Evolutionary conservation across 768 basidiomycete genomes (phyloP), one percentile per base, ranked within the genome.

Genomic region (Tulasnella sp.): DNA sequence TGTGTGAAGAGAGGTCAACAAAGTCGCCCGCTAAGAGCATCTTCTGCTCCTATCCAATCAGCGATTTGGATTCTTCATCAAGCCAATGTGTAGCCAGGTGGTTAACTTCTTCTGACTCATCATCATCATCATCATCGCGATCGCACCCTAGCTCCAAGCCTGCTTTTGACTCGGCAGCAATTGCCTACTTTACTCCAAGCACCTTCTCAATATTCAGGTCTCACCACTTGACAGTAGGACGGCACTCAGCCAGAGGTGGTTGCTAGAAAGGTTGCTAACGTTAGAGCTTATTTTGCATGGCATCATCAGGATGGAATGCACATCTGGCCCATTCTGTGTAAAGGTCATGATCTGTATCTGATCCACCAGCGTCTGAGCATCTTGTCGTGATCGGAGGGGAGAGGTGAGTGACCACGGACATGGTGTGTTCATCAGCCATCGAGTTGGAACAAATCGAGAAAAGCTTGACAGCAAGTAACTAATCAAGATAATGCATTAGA

Each of bases 341-440:
- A 47, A 58, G 13, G 51, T 24, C 2, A 30, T 29, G 9, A 61
- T 58, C 24, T 56, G 53, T 58, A 38, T 71, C 54, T 29, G 68
- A 52, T 42, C 69, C 54, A 45, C 64, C 67, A 61, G 67, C 65
- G 23, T 69, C 64, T 48, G 69, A 19, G 15, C 63, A 42, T 13
- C 65, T 61, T 70, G 71, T 19, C 64, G 62, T 47, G 67, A 70
- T 9, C 68, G 65, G 44, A 7, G 68, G 62, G 61, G 72, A 70
- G 19, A 71, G 51, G 67, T 68, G 66, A 4, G 71, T 70, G 43
- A 74, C 30, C 7, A 63, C 66, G 1, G 73, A 73, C 66, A 69
- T 68, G 0, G 73, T 70, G 5, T 69, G 66, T 58, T 74, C 72
- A 61, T 74, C 73, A 8, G 70, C 71, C 72, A 74, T 74, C 4